Conservation (phyloP, 352 stramenopile genomes). For the Phytopythium sindhum region DNA sequence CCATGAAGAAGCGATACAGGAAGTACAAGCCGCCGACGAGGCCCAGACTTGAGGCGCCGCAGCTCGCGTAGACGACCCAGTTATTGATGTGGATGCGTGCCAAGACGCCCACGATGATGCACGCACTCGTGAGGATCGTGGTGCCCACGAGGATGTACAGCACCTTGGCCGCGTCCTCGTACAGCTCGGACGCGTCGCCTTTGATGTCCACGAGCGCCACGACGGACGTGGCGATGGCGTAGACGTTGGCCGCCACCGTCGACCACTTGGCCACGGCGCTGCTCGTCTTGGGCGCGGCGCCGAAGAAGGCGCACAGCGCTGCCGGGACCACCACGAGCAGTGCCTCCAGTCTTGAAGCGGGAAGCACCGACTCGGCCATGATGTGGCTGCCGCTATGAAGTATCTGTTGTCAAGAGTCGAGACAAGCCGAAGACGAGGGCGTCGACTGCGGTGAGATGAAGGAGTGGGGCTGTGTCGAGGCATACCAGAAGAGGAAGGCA, state of each 20-base stretch:
- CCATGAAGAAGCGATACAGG: neutral
- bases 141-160: conserved; percentile 1
- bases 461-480: neutral
- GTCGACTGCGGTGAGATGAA: neutral
- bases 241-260: neutral
- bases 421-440: neutral
- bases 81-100: neutral
- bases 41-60: neutral
- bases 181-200: neutral
- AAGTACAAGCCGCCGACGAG: neutral
- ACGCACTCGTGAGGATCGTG: neutral
- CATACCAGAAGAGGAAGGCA: too few relatives aligned
- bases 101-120: neutral
- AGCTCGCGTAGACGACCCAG: neutral
- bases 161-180: neutral
- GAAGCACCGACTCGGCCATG: neutral
- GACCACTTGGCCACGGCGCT: neutral
- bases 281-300: neutral
- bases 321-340: neutral
- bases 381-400: neutral
- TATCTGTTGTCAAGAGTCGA: neutral
- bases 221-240: neutral
- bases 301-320: neutral
- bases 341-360: neutral
- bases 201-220: neutral